phyloP scores from a whole-genome alignment of 768 basidiomycete species.

The Steccherinum ochraceum region DNA sequence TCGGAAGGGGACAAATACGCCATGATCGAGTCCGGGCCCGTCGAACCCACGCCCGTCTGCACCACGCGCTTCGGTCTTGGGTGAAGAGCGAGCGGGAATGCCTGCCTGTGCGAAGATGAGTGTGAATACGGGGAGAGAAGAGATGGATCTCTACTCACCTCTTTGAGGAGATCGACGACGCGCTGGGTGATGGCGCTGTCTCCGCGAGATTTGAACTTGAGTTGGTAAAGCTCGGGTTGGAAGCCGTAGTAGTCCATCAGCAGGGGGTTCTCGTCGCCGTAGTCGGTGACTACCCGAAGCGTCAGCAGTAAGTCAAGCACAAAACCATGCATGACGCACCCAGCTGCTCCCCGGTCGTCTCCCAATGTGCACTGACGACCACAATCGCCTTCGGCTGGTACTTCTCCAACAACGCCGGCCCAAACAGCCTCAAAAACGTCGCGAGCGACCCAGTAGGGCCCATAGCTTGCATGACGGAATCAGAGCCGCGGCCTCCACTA shows the following conservation, averaged over 20 bases:
- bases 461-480: slow-evolving; percentile 14
- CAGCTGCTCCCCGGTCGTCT: slow-evolving; percentile 50
- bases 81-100: slow-evolving; percentile 41
- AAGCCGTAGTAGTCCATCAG: slow-evolving; percentile 76
- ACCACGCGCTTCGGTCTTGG: slow-evolving; percentile 49
- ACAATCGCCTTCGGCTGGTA: slow-evolving; percentile 76
- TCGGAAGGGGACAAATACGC: slow-evolving; percentile 74
- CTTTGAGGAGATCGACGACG: slow-evolving; percentile 53
- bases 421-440: slow-evolving; percentile 59
- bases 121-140: background rate
- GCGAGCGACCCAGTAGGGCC: slow-evolving; percentile 52
- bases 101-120: slow-evolving; percentile 36
- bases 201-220: slow-evolving; percentile 65
- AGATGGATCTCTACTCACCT: slow-evolving; percentile 29
- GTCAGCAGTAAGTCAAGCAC: slow-evolving; percentile 3
- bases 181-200: slow-evolving; percentile 49
- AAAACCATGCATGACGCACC: slow-evolving; percentile 30
- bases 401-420: slow-evolving; percentile 55
- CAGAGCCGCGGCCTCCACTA: background rate
- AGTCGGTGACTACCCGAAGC: slow-evolving; percentile 55
- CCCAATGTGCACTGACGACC: slow-evolving; percentile 83
- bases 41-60: slow-evolving; percentile 57
- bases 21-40: slow-evolving; percentile 70
- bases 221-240: slow-evolving; percentile 45
- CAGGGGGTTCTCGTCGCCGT: slow-evolving; percentile 69